Base-by-base conservation (phyloP, 1,284 basidiomycete genomes). In the Cystobasidium sp. region DNA sequence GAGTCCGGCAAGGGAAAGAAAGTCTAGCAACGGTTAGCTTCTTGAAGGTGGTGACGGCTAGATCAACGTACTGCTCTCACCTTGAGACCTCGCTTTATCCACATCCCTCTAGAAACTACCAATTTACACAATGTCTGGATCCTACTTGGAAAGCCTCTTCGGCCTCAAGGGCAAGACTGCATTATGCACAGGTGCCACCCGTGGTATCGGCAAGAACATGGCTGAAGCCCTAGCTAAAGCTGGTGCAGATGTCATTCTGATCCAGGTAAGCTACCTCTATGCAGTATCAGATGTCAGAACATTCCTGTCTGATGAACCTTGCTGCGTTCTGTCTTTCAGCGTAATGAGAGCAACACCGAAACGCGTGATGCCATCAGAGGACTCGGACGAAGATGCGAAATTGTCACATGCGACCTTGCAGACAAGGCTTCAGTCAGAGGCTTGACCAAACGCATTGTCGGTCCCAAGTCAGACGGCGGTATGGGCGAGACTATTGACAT, bases 231-330 rank as follows among this genome's bases (percentile, higher is more conserved):
- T 86, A 12, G 83, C 85, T 41, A 83, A 85, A 78, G 85, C 85
- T 14, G 94, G 94, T 37, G 93, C 94, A 12, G 75, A 88, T 74
- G 84, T 97, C 78, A 90, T 92, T 81, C 87, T 96, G 76, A 88
- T 80, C 5, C 80, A 82, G 52, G 79, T 79, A n/a, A 77, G 78
- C 31, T 51, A 6, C 14, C 16, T 56, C 41, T 12, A 39, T 20
- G 10, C 5, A 44, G 20, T 2, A 43, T 46, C 51, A 12, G 16
- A 58, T 24, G 14, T 31, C 20, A 3, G 20, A 55, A 5, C 7
- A 1, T 14, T 14, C 31, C 24, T 22, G 52, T 44, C n/a, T 12
- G 24, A 10, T 4, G 46, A 52, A 24, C 6, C 66, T 55, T 31
- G 22, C 41, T 44, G 41, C 24, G 39, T 18, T 59, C 47, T 7